phyloP scores from a whole-genome alignment of 148 eudicot species.

The Vaccinium macrocarpon region DNA sequence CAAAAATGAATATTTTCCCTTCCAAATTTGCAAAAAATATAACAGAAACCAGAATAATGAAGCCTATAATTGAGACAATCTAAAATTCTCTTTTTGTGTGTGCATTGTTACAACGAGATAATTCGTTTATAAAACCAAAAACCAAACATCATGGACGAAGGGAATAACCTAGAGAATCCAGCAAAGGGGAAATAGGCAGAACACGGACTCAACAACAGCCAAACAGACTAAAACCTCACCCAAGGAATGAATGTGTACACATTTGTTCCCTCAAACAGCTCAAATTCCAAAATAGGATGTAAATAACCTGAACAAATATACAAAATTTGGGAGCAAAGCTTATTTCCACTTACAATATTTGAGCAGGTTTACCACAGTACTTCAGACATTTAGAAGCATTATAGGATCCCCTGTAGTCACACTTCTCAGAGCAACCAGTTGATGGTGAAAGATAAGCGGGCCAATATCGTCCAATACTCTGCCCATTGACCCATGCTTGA shows the following conservation, averaged over 20 bases:
- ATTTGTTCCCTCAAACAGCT: background rate
- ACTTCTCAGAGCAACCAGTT: conserved; percentile 40
- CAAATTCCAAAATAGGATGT: background rate
- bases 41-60: background rate
- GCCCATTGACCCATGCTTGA: conserved; percentile 53
- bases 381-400: conserved; percentile 36
- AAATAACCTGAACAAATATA: background rate
- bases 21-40: background rate
- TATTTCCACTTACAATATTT: conserved; percentile 46
- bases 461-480: conserved; percentile 54
- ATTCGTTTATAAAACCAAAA: background rate
- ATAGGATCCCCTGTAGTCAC: conserved; percentile 49
- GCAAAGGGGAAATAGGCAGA: background rate
- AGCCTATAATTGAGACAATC: background rate
- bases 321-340: background rate
- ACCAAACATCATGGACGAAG: background rate
- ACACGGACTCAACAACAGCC: background rate
- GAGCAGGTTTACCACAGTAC: conserved; percentile 51
- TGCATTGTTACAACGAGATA: background rate
- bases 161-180: background rate
- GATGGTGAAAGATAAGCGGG: conserved; percentile 43
- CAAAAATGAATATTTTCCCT: background rate
- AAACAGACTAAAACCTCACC: background rate
- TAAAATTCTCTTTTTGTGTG: background rate
- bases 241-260: background rate